Evolutionary conservation across 331 rosid genomes (phyloP), one percentile per base, ranked within the genome.

Genomic region (Quercus phellos): DNA sequence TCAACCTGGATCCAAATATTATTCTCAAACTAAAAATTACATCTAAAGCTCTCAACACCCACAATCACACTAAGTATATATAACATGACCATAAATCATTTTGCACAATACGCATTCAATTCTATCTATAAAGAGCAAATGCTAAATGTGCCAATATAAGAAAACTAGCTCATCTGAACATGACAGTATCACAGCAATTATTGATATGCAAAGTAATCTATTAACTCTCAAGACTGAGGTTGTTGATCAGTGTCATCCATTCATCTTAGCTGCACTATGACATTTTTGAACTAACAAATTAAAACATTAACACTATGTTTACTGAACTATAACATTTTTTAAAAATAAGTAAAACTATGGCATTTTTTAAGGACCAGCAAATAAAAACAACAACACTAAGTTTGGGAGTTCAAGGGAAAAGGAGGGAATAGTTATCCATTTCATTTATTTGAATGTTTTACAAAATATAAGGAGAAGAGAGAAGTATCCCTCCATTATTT

Each of bases 211-310:
- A 63, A 63, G 1, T 27, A 43, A 83, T 70, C 56, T 21, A 70
- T 14, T 69, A 79, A 73, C 59, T 85, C 30, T 70, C 68, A 21
- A 21, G 8, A 70, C 32, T 16, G 9, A 26, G 5, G 63, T 51
- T 17, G 19, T 72, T 71, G 55, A 5, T 60, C 55, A 29, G 73
- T 5, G 19, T 18, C 81, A 80, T 82, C 54, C 42, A n/a, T 22
- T 69, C 12, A 54, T 60, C 14, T 71, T 67, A 42, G 69, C 22
- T 64, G 35, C 71, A 68, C 77, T 71, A 46, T 43, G 32, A 21
- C 78, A 71, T 32, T 34, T 29, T 55, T 50, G 51, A 13, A 68
- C 55, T 27, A 22, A 79, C 22, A 34, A 55, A 73, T 9, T 60
- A 68, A 56, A 80, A 9, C 24, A 67, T 30, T 30, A 17, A 18